phyloP scores from a whole-genome alignment of 192 early-diverging fungal genomes.

The Cladochytrium replicatum region DNA sequence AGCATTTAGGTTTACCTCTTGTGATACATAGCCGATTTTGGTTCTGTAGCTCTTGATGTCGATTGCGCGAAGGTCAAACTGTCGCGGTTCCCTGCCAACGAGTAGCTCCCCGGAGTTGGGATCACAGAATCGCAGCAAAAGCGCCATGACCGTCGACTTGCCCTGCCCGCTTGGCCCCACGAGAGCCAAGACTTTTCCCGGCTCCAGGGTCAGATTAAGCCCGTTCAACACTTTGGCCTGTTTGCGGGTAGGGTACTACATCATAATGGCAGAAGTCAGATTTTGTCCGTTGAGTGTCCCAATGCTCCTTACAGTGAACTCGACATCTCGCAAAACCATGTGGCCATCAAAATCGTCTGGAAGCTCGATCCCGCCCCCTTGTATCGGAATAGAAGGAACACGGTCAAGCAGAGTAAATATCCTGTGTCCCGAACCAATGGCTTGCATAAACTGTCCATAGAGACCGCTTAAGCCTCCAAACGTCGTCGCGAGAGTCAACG shows the following conservation, averaged over 20 bases:
- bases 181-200: background rate
- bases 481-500: background rate
- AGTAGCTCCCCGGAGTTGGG: conserved; percentile 29
- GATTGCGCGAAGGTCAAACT: background rate
- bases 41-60: background rate
- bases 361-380: background rate
- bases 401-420: background rate
- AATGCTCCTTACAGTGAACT: background rate
- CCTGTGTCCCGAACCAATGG: background rate
- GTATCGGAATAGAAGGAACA: background rate
- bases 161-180: background rate
- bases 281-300: conserved; percentile 46
- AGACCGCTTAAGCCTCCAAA: background rate
- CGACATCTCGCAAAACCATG: background rate
- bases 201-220: background rate
- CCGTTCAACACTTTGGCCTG: background rate
- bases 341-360: background rate
- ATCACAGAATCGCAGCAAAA: conserved; percentile 31
- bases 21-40: background rate
- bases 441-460: conserved; percentile 4
- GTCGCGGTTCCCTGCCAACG: too few species aligned
- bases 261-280: conserved; percentile 62
- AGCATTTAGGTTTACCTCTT: background rate
- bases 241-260: conserved; percentile 2
- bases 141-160: background rate